Percentiles rank a stretch among this genome's conserved stretches.
phyloP scores from a whole-genome alignment of 352 stramenopile genomes.

The Vaucheria bursata region DNA sequence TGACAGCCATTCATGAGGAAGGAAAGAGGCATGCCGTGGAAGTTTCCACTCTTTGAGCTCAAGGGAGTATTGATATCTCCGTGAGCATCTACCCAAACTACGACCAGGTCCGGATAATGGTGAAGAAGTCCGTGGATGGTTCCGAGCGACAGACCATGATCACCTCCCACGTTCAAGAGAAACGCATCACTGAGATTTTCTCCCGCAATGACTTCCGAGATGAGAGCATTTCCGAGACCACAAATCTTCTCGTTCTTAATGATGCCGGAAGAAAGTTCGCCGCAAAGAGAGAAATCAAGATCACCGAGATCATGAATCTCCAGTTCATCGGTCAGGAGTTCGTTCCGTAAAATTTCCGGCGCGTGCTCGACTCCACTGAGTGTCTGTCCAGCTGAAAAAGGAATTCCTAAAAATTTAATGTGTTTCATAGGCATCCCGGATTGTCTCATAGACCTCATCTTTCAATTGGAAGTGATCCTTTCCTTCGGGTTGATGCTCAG shows the following conservation, averaged over 20 bases:
- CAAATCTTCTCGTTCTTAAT: too few species aligned
- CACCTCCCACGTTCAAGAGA: constrained; percentile 36
- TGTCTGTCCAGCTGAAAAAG: background rate
- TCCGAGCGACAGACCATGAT: constrained; percentile 43
- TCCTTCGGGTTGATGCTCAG: too few species aligned
- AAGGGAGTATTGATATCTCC: constrained; percentile 84
- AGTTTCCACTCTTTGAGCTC: constrained; percentile 58
- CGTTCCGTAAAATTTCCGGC: background rate
- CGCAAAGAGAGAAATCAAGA: background rate
- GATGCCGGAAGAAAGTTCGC: too few species aligned
- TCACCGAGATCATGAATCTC: background rate
- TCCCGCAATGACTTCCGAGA: too few species aligned
- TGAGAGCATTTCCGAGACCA: too few species aligned
- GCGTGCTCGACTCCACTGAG: background rate
- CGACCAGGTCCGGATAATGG: constrained; percentile 26
- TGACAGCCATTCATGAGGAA: constrained; percentile 67
- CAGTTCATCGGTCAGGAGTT: background rate
- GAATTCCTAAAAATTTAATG: background rate
- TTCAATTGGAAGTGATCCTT: too few species aligned
- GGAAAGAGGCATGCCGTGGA: constrained; percentile 73
- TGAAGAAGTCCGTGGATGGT: constrained; percentile 34
- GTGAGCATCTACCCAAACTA: constrained; percentile 76
- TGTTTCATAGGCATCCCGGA: background rate
- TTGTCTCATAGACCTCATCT: background rate
- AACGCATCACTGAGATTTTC: too few species aligned